A percentile compares a stretch with the other conserved stretches of the same genome.
Conservation (phyloP, 2,329 filamentous ascomycete species). For the Trichoderma polysporum region DNA sequence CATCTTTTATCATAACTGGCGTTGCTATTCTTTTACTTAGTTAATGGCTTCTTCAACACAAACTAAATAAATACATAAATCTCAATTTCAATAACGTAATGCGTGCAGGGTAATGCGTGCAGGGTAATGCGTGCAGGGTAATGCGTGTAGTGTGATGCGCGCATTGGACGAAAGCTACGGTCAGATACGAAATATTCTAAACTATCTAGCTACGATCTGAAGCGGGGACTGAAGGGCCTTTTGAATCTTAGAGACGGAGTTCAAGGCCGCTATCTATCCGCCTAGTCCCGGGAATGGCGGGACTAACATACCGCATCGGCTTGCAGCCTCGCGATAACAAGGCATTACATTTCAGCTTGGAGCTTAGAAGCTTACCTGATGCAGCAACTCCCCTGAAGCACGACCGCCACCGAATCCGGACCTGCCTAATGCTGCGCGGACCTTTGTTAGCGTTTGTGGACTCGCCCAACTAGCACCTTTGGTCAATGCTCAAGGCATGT, state of each 20-base stretch:
- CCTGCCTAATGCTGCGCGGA: slow-evolving; percentile 11
- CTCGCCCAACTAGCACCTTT: neutral
- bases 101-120: too few relatives aligned
- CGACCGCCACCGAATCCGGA: neutral
- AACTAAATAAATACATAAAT: too few relatives aligned
- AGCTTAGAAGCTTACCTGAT: slow-evolving; percentile 5
- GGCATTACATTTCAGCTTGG: neutral
- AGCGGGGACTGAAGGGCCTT: neutral
- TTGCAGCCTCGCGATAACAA: neutral
- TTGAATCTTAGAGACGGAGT: neutral
- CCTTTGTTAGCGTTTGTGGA: slow-evolving; percentile 12
- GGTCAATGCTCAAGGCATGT: neutral
- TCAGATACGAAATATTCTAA: neutral
- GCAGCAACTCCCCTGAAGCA: neutral
- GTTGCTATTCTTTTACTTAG: too few relatives aligned
- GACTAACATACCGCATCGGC: neutral
- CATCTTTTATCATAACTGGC: too few relatives aligned
- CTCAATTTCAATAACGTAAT: neutral
- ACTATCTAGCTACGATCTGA: neutral
- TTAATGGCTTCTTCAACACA: too few relatives aligned
- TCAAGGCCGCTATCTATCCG: neutral
- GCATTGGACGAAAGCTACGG: too few relatives aligned
- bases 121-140: too few relatives aligned
- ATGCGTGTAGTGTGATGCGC: too few relatives aligned
- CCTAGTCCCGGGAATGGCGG: neutral